phyloP scores from a whole-genome alignment of 345 rosid genomes.

The Murraya paniculata region DNA sequence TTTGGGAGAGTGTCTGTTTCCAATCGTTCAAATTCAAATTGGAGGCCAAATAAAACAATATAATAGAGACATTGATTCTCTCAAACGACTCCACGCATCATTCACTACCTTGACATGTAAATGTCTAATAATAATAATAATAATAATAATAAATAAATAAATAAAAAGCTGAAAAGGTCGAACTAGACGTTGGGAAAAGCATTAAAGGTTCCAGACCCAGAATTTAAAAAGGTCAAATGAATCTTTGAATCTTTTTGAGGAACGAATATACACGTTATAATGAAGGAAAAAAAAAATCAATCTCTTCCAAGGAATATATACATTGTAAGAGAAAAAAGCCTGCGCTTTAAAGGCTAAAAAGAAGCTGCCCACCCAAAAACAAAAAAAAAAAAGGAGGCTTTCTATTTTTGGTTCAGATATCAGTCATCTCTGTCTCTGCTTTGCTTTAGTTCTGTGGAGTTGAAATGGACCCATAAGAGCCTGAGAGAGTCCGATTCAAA shows the following conservation, averaged over 20 bases:
- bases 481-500: neutral
- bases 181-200: constrained; percentile 42
- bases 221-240: neutral
- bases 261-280: neutral
- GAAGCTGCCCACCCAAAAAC: neutral
- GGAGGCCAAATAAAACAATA: neutral
- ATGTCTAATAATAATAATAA: too few relatives aligned
- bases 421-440: neutral
- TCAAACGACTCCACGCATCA: neutral
- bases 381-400: neutral
- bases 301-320: too few relatives aligned
- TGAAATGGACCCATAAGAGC: constrained; percentile 7
- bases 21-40: constrained; percentile 14
- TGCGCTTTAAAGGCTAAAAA: neutral
- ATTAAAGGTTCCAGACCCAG: constrained; percentile 19
- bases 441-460: constrained; percentile 1
- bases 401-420: neutral
- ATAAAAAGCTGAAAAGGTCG: neutral
- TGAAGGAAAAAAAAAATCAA: too few relatives aligned
- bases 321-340: neutral
- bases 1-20: neutral
- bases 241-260: neutral
- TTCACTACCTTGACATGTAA: neutral
- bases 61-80: neutral
- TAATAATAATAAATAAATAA: neutral